Evolutionary conservation across 169 alveolate genomes (phyloP), one percentile per base, ranked within the genome.

Genomic region (Fabrea salina): DNA sequence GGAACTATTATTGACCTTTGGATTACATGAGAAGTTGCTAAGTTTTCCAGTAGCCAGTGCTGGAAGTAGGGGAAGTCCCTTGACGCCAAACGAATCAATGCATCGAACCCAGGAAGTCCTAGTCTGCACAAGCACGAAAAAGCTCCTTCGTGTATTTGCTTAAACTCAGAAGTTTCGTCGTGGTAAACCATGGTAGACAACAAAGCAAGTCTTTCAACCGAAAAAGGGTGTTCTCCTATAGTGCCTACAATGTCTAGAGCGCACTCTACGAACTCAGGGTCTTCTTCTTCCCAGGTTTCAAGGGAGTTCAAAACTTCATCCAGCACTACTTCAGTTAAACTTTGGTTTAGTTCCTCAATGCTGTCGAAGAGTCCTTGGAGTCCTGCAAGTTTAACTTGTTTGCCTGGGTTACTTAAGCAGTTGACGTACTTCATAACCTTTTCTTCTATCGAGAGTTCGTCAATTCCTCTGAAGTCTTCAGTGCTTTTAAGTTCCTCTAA

Each of bases 1-100:
- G 80, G 80, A 5, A 72, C 70, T 50, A 72, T 72, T 13, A 72
- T 53, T 22, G 25, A 19, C 2, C 53, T 44, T 51, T 72, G 70
- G 0, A 72, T 72, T 1, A 43, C 22, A 30, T 27, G 16, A 8
- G 67, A 16, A 8, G n/a, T 7, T 22, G 35, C 70, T 11, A 72
- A 32, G 27, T 40, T 44, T 47, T 72, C 66, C 7, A 72, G 19
- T 4, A 72, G 22, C 80, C 80, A 72, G n/a, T 25, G 27, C n/a
- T 50, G 70, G 7, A 68, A 32, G 4, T 68, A 44, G 2, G 64
- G 32, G 49, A 16, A 25, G 5, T 72, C 71, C 19, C 51, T 50
- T 35, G 47, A 44, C 13, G 71, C 70, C 3, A 50, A 8, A 50
- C 33, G 27, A 16, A 50, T 32, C 8, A 72, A 32, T 6, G 53